Evolutionary conservation across 2,329 filamentous ascomycete genomes (phyloP).

Genomic region (Emmonsia crescens): DNA sequence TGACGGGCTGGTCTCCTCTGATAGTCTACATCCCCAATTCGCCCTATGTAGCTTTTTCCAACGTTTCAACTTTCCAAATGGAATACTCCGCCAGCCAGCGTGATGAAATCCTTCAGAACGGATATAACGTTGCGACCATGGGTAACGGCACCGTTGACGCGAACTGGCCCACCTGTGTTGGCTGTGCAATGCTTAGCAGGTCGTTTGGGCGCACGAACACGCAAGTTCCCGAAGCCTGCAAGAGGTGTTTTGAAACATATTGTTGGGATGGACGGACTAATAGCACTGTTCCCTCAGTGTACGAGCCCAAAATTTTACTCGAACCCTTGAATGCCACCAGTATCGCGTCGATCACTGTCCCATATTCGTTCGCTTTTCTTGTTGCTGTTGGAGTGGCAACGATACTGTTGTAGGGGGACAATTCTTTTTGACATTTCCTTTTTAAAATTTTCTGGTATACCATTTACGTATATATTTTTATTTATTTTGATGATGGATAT

Average conservation of each 20-base stretch:
- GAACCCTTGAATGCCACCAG: background rate
- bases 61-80: constrained; percentile 66
- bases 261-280: constrained; percentile 81
- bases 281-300: constrained; percentile 27
- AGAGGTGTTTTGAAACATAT: constrained; percentile 65
- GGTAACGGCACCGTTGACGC: constrained; percentile 65
- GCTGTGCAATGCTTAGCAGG: constrained; percentile 72
- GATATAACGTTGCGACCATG: constrained; percentile 71
- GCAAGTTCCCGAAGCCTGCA: constrained; percentile 59
- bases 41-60: constrained; percentile 66
- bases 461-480: background rate
- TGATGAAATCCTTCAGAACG: constrained; percentile 74
- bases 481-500: background rate
- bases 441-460: background rate
- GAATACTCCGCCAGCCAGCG: constrained; percentile 55
- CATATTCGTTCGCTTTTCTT: constrained; percentile 8
- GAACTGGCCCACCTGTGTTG: constrained; percentile 73
- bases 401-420: background rate
- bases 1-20: constrained; percentile 49
- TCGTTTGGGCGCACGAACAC: constrained; percentile 63
- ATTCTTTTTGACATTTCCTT: too few relatives aligned
- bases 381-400: background rate
- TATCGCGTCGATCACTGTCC: constrained; percentile 4
- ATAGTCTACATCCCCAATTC: constrained; percentile 82
- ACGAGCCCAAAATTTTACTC: constrained; percentile 30